These are phyloP conservation scores for Flaveria floridana DNA, from an alignment of 140 eudicot genomes.

Conservation along the genomic window DNA sequence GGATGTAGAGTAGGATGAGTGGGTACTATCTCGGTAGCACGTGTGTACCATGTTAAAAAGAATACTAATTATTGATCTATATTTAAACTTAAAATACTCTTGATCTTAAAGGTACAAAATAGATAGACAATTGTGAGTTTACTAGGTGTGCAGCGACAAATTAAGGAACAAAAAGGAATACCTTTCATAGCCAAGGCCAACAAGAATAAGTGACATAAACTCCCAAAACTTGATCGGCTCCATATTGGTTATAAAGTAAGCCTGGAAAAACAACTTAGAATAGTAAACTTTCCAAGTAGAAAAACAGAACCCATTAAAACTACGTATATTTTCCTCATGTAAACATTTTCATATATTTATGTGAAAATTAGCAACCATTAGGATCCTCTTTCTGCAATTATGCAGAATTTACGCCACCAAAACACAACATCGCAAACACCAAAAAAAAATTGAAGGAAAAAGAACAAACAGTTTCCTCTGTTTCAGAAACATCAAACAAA, in stretches of 20 bases:
- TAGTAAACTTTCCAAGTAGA: not conserved
- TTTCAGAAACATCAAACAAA: not conserved
- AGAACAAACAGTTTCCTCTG: not conserved
- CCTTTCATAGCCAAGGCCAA: constrained; percentile 66
- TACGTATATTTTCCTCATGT: not conserved
- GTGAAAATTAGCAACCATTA: not conserved
- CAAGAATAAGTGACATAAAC: constrained; percentile 70
- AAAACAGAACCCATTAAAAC: not conserved
- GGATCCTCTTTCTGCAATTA: not conserved
- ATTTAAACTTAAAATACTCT: not conserved
- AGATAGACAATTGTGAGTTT: not conserved
- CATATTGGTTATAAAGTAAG: constrained; percentile 88
- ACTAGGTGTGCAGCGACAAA: not conserved
- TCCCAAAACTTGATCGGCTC: constrained; percentile 94
- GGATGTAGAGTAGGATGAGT: not conserved
- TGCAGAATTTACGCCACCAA: not conserved
- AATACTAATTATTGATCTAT: not conserved
- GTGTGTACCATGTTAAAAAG: not conserved
- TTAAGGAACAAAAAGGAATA: constrained; percentile 20
- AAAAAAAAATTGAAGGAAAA: not conserved
- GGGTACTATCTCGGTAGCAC: not conserved
- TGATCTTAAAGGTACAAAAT: not conserved
- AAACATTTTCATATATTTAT: constrained; percentile 7
- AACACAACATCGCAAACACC: not conserved
- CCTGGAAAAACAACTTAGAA: constrained; percentile 52